Base-by-base conservation (phyloP, 768 basidiomycete species). In the Xerocomus brunneocitrinus region DNA sequence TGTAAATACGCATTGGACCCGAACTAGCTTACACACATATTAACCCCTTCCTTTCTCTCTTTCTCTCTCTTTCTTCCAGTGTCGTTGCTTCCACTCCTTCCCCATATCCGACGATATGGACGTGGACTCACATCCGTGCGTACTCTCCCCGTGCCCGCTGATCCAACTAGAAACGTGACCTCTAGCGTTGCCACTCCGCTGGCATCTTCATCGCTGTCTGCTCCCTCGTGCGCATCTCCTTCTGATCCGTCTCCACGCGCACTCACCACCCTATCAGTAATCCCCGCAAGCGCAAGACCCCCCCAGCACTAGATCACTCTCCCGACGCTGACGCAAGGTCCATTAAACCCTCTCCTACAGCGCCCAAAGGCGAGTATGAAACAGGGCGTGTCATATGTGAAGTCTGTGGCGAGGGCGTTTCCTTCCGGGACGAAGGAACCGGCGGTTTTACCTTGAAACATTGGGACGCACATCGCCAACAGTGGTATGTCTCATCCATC, bases 331-430 rank as follows among this genome's bases (percentile, higher is more conserved):
- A 63, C 52, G 4, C 52, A 31, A 59, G 57, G 49, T 24, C 47
- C 46, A 38, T 39, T 40, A 45, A 46, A 0, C 50, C 35, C 49
- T 52, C 59, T 34, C 48, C 63, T 43, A 24, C 60, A 46, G 19
- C 62, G 25, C 65, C 69, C 7, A 68, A 71, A 34, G 74, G 71
- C 66, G 87, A 89, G 65, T 87, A 87, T 72, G 79, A 80, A 61
- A 73, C 79, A 0, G 85, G 85, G 19, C 79, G 76, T 47, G 80
- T 90, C 54, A 76, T 78, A 45, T 89, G 87, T 68, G 81, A 83
- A 55, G 71, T 74, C 8, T 90, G 88, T 61, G 78, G 80, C 9
- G 72, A 75, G 24, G 72, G 75, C 12, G 79, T 90, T 49, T 80
- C 84, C 4, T 85, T 88, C 67, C 76, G 85, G 24, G 85, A 89